These are phyloP conservation scores for Ceratobasidium sp. DNA, from an alignment of 1,284 basidiomycete species.

Conservation along the genomic window DNA sequence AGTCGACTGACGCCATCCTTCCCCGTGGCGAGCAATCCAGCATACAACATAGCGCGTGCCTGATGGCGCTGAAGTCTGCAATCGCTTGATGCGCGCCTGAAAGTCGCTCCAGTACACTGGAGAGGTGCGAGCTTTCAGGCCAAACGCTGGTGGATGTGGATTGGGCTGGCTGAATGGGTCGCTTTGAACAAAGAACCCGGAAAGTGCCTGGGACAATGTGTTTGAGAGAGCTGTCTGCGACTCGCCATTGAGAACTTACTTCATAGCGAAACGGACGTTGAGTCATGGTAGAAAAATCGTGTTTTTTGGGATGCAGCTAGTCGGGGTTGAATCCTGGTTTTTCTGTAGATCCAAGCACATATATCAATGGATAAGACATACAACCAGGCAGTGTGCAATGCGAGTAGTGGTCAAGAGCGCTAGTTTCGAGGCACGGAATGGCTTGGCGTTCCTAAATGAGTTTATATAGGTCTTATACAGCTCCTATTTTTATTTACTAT, in stretches of 20 bases:
- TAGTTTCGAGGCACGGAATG: neutral
- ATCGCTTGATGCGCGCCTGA: slow-evolving; percentile 51
- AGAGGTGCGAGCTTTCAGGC: slow-evolving; percentile 60
- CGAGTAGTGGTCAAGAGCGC: slow-evolving; percentile 1
- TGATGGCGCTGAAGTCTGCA: slow-evolving; percentile 56
- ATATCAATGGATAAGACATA: neutral
- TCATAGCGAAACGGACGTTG: neutral
- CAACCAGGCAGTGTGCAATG: slow-evolving; percentile 6
- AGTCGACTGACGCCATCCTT: slow-evolving; percentile 66
- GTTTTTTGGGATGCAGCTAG: no score
- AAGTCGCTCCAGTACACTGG: slow-evolving; percentile 63
- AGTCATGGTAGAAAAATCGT: neutral
- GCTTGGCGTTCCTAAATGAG: slow-evolving; percentile 1
- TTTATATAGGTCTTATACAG: neutral
- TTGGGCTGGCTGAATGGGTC: slow-evolving; percentile 45
- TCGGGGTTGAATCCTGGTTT: neutral
- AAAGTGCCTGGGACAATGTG: slow-evolving; percentile 47
- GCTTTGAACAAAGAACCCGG: slow-evolving; percentile 53
- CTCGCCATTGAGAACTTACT: slow-evolving; percentile 5
- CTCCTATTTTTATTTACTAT: neutral
- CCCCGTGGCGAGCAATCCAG: slow-evolving; percentile 71
- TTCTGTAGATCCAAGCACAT: neutral
- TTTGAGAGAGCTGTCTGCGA: no score
- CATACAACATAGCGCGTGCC: slow-evolving; percentile 65
- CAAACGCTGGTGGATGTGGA: slow-evolving; percentile 60